These are phyloP conservation scores for Mucor plumbeus DNA, from an alignment of 371 early-diverging fungal species.

Conservation along the genomic window DNA sequence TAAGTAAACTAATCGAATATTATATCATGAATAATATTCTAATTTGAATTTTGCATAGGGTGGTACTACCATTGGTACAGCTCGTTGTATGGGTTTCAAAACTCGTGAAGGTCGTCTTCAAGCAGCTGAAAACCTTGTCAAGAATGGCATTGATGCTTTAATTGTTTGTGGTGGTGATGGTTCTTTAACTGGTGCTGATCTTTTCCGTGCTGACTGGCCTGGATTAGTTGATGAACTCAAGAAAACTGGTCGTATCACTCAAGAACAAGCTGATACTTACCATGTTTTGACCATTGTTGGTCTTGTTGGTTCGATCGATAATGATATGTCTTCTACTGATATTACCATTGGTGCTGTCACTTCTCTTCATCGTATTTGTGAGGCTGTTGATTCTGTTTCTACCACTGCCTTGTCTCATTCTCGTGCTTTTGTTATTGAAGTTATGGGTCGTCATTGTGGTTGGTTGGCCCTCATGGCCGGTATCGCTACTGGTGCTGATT, in stretches of 20 bases:
- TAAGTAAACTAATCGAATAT: conserved; percentile 36
- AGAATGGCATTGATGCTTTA: conserved; percentile 93
- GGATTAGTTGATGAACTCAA: conserved; percentile 81
- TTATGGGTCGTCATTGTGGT: conserved; percentile 99
- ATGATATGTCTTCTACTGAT: conserved; percentile 97
- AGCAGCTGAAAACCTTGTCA: conserved; percentile 89
- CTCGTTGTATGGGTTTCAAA: conserved; percentile 90
- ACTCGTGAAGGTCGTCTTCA: conserved; percentile 87
- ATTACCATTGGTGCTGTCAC: conserved; percentile 98
- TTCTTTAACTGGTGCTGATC: conserved; percentile 96
- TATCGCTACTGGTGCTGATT: conserved; percentile 89
- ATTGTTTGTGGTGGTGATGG: conserved; percentile 99
- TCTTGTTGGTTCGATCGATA: conserved; percentile 96
- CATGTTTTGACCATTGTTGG: conserved; percentile 91
- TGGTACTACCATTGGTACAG: conserved; percentile 98
- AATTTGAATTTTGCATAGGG: conserved; percentile 58
- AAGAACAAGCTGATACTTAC: conserved; percentile 63
- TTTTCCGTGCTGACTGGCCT: conserved; percentile 93
- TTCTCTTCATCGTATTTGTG: conserved; percentile 97
- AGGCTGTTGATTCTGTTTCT: conserved; percentile 92
- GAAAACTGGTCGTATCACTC: conserved; percentile 55
- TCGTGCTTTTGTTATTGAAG: conserved; percentile 98
- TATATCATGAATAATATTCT: neutral
- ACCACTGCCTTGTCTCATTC: conserved; percentile 97
- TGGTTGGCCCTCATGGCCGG: conserved; percentile 99